phyloP scores from a whole-genome alignment of 352 stramenopile species.

The Globisporangium abappressorium region DNA sequence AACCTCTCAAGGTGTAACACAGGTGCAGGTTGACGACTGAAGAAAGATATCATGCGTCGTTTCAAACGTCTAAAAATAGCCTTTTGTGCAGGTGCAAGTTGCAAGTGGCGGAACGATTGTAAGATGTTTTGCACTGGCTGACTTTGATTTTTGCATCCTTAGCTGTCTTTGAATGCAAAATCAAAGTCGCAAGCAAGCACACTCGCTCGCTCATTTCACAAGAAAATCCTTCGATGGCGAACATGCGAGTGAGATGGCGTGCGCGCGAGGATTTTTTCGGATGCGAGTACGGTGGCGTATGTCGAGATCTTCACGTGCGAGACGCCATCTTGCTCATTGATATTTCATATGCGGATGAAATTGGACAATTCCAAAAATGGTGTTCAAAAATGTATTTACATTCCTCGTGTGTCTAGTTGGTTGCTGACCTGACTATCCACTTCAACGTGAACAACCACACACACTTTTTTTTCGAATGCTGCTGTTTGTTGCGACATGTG shows the following conservation, averaged over 20 bases:
- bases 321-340: too few relatives aligned
- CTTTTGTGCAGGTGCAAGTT: neutral
- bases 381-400: neutral
- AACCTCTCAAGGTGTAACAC: too few relatives aligned
- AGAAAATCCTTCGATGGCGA: too few relatives aligned
- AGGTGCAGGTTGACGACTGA: neutral
- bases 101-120: neutral
- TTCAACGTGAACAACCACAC: constrained; percentile 1
- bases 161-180: too few relatives aligned
- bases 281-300: too few relatives aligned
- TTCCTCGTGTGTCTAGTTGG: neutral
- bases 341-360: neutral
- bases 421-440: constrained; percentile 5
- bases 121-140: neutral
- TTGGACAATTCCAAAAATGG: too few relatives aligned
- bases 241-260: too few relatives aligned
- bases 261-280: too few relatives aligned
- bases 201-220: neutral
- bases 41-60: neutral
- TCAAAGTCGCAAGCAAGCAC: neutral
- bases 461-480: constrained; percentile 4
- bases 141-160: too few relatives aligned
- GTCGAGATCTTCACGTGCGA: too few relatives aligned
- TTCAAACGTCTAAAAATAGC: neutral
- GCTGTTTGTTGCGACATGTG: constrained; percentile 6